phyloP scores from a whole-genome alignment of 768 basidiomycete genomes.

The Tricholoma matsutake region DNA sequence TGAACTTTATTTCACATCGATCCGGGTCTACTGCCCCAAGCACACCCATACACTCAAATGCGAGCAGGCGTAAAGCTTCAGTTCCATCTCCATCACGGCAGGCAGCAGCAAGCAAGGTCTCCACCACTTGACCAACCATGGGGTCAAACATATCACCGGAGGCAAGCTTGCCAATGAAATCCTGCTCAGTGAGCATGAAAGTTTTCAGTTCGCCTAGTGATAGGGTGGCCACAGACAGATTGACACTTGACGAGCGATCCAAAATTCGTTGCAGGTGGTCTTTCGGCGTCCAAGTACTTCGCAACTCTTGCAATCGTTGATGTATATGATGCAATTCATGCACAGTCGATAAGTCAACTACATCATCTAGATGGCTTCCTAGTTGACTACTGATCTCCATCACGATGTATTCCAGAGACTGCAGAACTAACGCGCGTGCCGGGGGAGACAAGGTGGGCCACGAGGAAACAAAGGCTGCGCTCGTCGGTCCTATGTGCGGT shows the following conservation, averaged over 20 bases:
- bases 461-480: slow-evolving; percentile 74
- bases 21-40: slow-evolving; percentile 96
- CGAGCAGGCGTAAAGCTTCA: slow-evolving; percentile 62
- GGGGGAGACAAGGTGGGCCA: slow-evolving; percentile 64
- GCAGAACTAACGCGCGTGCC: slow-evolving; percentile 51
- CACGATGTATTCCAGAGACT: slow-evolving; percentile 69
- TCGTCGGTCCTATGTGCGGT: slow-evolving; percentile 82
- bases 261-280: slow-evolving; percentile 63
- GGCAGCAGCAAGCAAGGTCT: slow-evolving; percentile 63
- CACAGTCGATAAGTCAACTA: slow-evolving; percentile 75
- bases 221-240: slow-evolving; percentile 69
- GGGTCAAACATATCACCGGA: slow-evolving; percentile 88
- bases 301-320: slow-evolving; percentile 39
- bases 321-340: slow-evolving; percentile 54
- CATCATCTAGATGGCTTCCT: slow-evolving; percentile 60
- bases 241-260: slow-evolving; percentile 75
- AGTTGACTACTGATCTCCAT: slow-evolving; percentile 56
- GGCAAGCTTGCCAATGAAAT: slow-evolving; percentile 57
- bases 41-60: slow-evolving; percentile 89
- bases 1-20: slow-evolving; percentile 66
- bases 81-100: slow-evolving; percentile 76
- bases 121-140: slow-evolving; percentile 63
- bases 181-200: slow-evolving; percentile 53
- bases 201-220: slow-evolving; percentile 73
- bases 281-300: slow-evolving; percentile 49